Conservation (phyloP, 2,329 filamentous ascomycete species). For the Metarhizium humberi region DNA sequence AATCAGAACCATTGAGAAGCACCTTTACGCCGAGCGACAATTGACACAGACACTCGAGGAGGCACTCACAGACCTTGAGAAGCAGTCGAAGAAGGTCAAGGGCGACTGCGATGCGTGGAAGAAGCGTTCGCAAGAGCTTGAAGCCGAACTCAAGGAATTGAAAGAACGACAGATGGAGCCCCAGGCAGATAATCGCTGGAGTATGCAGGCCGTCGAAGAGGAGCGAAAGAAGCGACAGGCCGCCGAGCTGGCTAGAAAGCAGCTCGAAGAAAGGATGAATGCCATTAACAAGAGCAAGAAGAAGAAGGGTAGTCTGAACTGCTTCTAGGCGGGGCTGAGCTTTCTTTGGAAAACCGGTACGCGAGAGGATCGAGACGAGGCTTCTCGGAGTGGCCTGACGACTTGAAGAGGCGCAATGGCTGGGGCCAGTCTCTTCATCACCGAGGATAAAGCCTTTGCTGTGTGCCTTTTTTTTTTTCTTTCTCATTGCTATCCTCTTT, state of each 20-base stretch:
- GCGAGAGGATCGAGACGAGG: background rate
- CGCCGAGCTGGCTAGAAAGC: slow-evolving; percentile 78
- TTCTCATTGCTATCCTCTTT: background rate
- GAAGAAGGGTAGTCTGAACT: slow-evolving; percentile 93
- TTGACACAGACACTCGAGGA: slow-evolving; percentile 92
- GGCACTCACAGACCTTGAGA: slow-evolving; percentile 87
- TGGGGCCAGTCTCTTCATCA: background rate
- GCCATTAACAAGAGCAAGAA: slow-evolving; percentile 82
- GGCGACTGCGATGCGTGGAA: slow-evolving; percentile 83
- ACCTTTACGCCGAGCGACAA: slow-evolving; percentile 91
- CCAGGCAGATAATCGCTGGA: slow-evolving; percentile 50
- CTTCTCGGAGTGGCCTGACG: background rate
- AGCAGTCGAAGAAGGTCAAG: slow-evolving; percentile 85
- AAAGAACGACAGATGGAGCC: slow-evolving; percentile 41
- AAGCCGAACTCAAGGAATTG: slow-evolving; percentile 60
- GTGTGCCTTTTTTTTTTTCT: background rate
- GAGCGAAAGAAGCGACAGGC: slow-evolving; percentile 87
- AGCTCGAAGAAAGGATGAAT: slow-evolving; percentile 92
- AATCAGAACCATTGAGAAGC: slow-evolving; percentile 93
- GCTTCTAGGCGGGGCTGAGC: slow-evolving; percentile 57
- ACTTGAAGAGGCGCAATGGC: background rate
- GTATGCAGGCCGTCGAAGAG: slow-evolving; percentile 87
- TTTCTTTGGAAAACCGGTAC: slow-evolving; percentile 8
- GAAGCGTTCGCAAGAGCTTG: slow-evolving; percentile 70
- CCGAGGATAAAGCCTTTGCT: background rate